Evolutionary conservation across 163 green algal genomes (phyloP).

Genomic region (Trebouxia gelatinosa): DNA sequence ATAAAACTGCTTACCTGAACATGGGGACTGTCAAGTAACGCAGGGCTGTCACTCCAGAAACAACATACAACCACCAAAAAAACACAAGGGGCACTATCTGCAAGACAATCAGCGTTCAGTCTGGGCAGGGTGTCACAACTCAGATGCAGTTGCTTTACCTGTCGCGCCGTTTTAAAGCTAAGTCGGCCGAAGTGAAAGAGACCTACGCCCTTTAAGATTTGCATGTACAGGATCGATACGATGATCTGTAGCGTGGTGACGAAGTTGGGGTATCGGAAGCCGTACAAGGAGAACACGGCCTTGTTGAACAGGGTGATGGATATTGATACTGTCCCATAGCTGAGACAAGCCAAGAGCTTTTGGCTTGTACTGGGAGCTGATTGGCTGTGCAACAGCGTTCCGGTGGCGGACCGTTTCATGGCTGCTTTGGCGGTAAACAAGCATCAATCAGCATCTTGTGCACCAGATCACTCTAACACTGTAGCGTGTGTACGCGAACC

Average conservation of each 20-base stretch:
- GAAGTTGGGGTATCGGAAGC: slow-evolving; percentile 55
- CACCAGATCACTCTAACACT: no score
- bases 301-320: slow-evolving; percentile 70
- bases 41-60: slow-evolving; percentile 54
- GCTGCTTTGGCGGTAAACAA: no score
- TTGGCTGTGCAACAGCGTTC: no score
- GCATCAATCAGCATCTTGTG: no score
- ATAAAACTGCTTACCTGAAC: slow-evolving; percentile 46
- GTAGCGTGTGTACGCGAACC: no score
- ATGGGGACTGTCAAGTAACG: slow-evolving; percentile 64
- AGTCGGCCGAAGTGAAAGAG: slow-evolving; percentile 38
- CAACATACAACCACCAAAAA: slow-evolving; percentile 63
- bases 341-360: slow-evolving; percentile 40
- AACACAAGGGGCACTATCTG: slow-evolving; percentile 48
- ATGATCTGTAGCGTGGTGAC: slow-evolving; percentile 46
- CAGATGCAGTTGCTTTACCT: not conserved
- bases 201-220: slow-evolving; percentile 20
- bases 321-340: slow-evolving; percentile 52
- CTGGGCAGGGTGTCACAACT: not conserved
- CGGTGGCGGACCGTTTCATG: no score
- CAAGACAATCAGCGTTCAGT: not conserved
- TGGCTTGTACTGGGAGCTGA: not conserved
- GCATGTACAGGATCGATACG: slow-evolving; percentile 49
- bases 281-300: slow-evolving; percentile 57
- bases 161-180: slow-evolving; percentile 12